Evolutionary conservation across 805 yeast genomes (phyloP), one percentile per base, ranked within the genome.

Genomic region (Hanseniaspora lachancei): DNA sequence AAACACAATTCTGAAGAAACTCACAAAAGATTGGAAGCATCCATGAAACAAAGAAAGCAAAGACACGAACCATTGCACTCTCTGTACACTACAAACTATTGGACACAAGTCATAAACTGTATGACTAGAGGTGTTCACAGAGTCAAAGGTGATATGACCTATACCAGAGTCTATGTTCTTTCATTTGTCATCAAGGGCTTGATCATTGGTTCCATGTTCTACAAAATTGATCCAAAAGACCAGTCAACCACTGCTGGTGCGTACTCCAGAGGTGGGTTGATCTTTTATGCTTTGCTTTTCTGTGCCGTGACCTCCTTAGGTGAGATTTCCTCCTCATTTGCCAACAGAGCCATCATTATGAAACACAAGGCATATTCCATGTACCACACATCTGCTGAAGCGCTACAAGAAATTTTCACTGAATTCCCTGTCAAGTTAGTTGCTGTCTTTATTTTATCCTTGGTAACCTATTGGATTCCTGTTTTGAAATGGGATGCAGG

Each of bases 361-460:
- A 82, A 81, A 64, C 88, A 82, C 62, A 77, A 77, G 63, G 74
- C 81, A 24, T 81, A 78, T 60, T 77, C 82, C 16, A 70, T 82
- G 69, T 80, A 78, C 64, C 77, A 81, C 58, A 80, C 81, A n/a
- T 75, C 86, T 27, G 84, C 84, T 32, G 86, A 81, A 66, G 77
- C 82, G 12, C 59, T 82, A 44, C 78, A 83, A 12, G 74, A 74
- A 57, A 75, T 78, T 59, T 63, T 81, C 34, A 74, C 81, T 44
- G 81, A 78, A 62, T 64, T 80, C 47, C 86, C 86, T 2, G 71
- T 76, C 47, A 79, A 80, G 62, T 67, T 78, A 42, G 60, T 77
- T 67, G 76, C 79, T 21, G 72, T 76, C 51, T 53, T 78, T 32
- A 64, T 76, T 49, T 70, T 80, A 59, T 75, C 79, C 0, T 57